Evolutionary conservation across 371 early-diverging fungal species (phyloP).

Genomic region (Syncephalastrum monosporum): DNA sequence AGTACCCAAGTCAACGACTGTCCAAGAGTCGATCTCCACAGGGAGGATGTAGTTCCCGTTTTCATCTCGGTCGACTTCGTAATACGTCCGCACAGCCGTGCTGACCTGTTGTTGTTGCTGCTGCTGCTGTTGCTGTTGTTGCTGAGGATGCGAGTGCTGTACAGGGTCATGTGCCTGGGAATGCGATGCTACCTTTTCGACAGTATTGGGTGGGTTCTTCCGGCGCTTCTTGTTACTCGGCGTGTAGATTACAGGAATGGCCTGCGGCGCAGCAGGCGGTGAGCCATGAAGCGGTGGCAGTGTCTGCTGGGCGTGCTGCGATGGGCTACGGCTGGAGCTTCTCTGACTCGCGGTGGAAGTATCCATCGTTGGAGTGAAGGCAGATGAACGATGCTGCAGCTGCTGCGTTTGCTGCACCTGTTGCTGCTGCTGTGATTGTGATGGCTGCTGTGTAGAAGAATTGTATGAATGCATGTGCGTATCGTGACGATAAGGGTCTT

Average conservation of each 20-base stretch:
- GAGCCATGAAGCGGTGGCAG: neutral
- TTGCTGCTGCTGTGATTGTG: conserved; percentile 12
- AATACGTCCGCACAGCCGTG: conserved; percentile 40
- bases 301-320: neutral
- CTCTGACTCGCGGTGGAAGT: neutral
- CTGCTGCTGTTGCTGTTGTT: conserved; percentile 5
- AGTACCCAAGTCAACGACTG: conserved; percentile 71
- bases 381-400: conserved; percentile 12
- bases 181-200: neutral
- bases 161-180: too few species aligned
- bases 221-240: conserved; percentile 31
- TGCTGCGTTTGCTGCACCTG: conserved; percentile 5
- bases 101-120: conserved; percentile 23
- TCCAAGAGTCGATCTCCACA: conserved; percentile 79
- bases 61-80: conserved; percentile 64
- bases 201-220: conserved; percentile 18
- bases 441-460: neutral
- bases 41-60: conserved; percentile 78
- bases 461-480: too few species aligned
- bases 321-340: neutral
- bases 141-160: too few species aligned
- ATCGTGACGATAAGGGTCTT: neutral
- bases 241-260: conserved; percentile 28
- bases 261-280: neutral
- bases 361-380: conserved; percentile 10